Base-by-base conservation (phyloP, 306 rosid species). In the Trifolium repens region DNA sequence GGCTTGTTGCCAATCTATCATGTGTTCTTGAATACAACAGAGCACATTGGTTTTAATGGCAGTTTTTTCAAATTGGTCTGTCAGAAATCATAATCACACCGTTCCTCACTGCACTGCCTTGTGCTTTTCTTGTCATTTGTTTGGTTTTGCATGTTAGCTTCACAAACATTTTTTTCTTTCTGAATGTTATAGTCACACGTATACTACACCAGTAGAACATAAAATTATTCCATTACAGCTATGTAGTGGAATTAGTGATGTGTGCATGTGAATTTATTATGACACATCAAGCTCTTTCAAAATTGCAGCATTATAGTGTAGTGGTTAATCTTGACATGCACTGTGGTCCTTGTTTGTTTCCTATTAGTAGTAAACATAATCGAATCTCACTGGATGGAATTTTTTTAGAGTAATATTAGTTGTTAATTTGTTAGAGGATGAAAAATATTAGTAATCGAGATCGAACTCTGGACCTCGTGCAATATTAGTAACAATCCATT, bases 181-280 rank as follows among this genome's bases (percentile, higher is more conserved):
- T 74, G 52, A 35, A 14, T 61, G 12, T 37, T 34, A 75, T 39
- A 72, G 54, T 67, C 53, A 47, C 84, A 69, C 84, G 76, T 80
- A 30, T 69, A 17, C 67, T 58, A 62, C 69, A 79, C 75, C 19
- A 44, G 10, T 27, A 61, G 50, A 74, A 67, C 16, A 42, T 64
- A 75, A 60, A 75, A 24, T 32, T 57, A 52, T 42, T 26, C 12
- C 75, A 42, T 54, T 49, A 50, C 67, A 75, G 26, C 63, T 68
- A 75, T 24, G 4, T 3, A 62, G 17, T 55, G 69, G 73, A 67
- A 49, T 52, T 27, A 53, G 30, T 44, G 42, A 40, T 14, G 13
- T 39, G 43, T 69, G 81, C 83, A 47, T 75, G 76, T 67, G 64
- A 65, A 37, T 65, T 22, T 69, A 60, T 22, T 69, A 60, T 54